These are phyloP conservation scores for Ophiostoma tasmaniense DNA, from an alignment of 2,329 filamentous ascomycete species.

Conservation along the genomic window DNA sequence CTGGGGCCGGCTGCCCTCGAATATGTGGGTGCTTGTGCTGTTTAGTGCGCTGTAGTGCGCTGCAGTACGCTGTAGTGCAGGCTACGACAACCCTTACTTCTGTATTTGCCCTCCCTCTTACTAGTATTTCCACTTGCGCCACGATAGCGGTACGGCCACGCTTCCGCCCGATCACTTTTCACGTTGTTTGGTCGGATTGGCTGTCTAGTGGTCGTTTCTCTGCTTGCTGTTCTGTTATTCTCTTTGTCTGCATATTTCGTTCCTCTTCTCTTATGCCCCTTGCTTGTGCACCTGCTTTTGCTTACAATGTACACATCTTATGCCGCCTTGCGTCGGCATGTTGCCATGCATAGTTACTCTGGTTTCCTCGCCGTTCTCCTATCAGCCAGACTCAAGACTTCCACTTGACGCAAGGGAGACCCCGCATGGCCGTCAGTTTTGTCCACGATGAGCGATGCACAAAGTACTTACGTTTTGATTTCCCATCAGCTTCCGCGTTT, in stretches of 20 bases:
- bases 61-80: background rate
- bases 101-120: background rate
- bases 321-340: background rate
- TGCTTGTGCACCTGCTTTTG: background rate
- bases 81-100: background rate
- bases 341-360: background rate
- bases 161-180: conserved; percentile 1
- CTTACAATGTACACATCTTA: background rate
- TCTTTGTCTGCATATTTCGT: background rate
- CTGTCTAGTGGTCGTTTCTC: background rate
- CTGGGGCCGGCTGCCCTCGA: background rate
- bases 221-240: background rate
- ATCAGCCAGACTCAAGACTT: background rate
- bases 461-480: too few relatives aligned
- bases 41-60: background rate
- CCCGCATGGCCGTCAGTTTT: background rate
- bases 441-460: background rate
- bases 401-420: background rate
- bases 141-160: background rate
- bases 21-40: background rate
- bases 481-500: background rate
- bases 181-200: background rate
- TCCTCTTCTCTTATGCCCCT: background rate
- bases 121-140: background rate
- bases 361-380: background rate